A percentile compares a stretch with the other conserved stretches of the same genome.
phyloP scores from a whole-genome alignment of 1,284 basidiomycete genomes.

The Trametes hirsuta region DNA sequence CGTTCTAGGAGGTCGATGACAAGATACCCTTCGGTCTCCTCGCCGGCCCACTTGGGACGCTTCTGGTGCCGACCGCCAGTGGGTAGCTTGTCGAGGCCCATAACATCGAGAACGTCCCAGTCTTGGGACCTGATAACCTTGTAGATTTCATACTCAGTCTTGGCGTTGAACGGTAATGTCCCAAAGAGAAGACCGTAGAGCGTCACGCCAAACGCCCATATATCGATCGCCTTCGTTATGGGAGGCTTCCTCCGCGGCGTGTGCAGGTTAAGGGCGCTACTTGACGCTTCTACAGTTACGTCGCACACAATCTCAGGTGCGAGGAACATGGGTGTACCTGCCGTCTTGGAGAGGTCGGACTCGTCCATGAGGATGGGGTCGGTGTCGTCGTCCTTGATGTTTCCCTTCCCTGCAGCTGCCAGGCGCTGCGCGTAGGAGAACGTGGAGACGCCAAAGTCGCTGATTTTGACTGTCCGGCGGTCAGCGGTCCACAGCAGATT shows the following conservation, averaged over 20 bases:
- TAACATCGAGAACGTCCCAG: constrained; percentile 70
- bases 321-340: constrained; percentile 96
- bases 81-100: constrained; percentile 74
- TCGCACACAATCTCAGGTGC: constrained; percentile 93
- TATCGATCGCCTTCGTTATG: constrained; percentile 95
- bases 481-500: constrained; percentile 92
- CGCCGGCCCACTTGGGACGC: constrained; percentile 32
- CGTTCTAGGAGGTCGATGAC: constrained; percentile 76
- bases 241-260: constrained; percentile 52
- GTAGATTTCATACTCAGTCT: constrained; percentile 82
- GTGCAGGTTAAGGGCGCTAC: constrained; percentile 31
- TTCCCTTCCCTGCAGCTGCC: constrained; percentile 50
- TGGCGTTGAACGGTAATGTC: constrained; percentile 69
- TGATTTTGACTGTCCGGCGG: constrained; percentile 90
- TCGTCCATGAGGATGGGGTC: constrained; percentile 81
- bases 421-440: constrained; percentile 86
- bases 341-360: constrained; percentile 89
- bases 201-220: constrained; percentile 99
- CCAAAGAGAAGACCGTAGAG: constrained; percentile 96
- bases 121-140: constrained; percentile 82
- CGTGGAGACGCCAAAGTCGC: constrained; percentile 96
- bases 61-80: constrained; percentile 61
- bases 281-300: constrained; percentile 24
- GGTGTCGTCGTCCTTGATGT: constrained; percentile 41
- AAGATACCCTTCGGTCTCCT: constrained; percentile 55